A percentile compares a stretch with the other conserved stretches of the same genome.
Conservation (phyloP, 2,329 filamentous ascomycete genomes). For the Xylaria sp. region DNA sequence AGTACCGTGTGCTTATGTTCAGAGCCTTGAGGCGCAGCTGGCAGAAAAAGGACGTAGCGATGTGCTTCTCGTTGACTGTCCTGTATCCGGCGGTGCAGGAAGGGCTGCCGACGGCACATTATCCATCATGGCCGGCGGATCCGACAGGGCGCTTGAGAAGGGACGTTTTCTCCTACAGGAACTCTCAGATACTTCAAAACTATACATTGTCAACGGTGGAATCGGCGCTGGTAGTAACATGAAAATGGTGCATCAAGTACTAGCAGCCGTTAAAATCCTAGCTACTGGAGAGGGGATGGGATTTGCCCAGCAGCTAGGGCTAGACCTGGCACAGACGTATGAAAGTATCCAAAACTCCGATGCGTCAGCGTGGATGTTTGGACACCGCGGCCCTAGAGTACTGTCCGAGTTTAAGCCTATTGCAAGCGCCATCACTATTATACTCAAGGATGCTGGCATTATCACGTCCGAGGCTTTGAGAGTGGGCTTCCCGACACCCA, state of each 20-base stretch:
- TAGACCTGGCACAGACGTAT: constrained; percentile 58
- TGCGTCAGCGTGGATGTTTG: constrained; percentile 70
- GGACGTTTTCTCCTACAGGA: constrained; percentile 68
- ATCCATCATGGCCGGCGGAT: constrained; percentile 77
- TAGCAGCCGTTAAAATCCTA: constrained; percentile 71
- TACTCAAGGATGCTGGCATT: constrained; percentile 71
- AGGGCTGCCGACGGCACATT: constrained; percentile 77
- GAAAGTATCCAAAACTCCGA: constrained; percentile 58
- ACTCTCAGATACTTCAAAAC: constrained; percentile 69
- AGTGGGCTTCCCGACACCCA: constrained; percentile 66
- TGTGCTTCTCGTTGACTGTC: constrained; percentile 74
- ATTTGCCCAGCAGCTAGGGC: constrained; percentile 64
- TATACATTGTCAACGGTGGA: constrained; percentile 70
- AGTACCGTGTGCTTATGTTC: constrained; percentile 72
- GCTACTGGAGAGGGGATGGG: constrained; percentile 69
- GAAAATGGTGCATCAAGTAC: constrained; percentile 72
- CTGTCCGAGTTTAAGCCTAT: constrained; percentile 63
- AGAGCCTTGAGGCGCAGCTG: constrained; percentile 68
- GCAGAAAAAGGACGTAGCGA: constrained; percentile 66
- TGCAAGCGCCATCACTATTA: constrained; percentile 68
- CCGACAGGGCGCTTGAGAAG: constrained; percentile 65
- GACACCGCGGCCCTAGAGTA: constrained; percentile 67
- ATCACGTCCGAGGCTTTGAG: constrained; percentile 73
- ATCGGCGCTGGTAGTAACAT: constrained; percentile 69
- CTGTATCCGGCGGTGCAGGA: constrained; percentile 76